Conservation (phyloP, 352 stramenopile species). For the Globisporangium splendens region DNA sequence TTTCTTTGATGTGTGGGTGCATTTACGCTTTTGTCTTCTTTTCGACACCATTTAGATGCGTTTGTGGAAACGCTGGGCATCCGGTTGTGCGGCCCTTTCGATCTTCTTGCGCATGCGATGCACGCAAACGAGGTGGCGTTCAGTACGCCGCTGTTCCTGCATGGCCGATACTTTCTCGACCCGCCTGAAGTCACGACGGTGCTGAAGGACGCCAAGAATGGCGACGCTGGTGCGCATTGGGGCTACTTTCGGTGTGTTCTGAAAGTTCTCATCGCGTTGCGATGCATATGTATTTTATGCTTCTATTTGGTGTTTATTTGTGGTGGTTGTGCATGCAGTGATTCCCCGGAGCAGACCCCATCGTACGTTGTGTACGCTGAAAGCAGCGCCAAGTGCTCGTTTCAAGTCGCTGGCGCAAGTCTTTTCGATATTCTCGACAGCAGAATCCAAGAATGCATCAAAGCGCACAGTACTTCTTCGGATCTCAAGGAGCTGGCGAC, state of each 20-base stretch:
- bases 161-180: slow-evolving; percentile 49
- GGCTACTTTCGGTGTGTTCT: slow-evolving; percentile 42
- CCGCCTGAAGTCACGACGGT: slow-evolving; percentile 49
- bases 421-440: slow-evolving; percentile 40
- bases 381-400: slow-evolving; percentile 26
- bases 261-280: background rate
- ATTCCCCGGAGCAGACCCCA: slow-evolving; percentile 35
- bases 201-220: slow-evolving; percentile 15
- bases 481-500: background rate
- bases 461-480: background rate
- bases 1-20: slow-evolving; percentile 6
- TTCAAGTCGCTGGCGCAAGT: slow-evolving; percentile 29
- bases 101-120: slow-evolving; percentile 25
- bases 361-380: slow-evolving; percentile 34
- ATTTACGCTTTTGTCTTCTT: no score
- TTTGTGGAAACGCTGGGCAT: slow-evolving; percentile 42
- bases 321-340: slow-evolving; percentile 17
- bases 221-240: slow-evolving; percentile 31
- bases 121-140: slow-evolving; percentile 17
- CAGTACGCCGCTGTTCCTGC: slow-evolving; percentile 42
- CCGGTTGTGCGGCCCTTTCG: slow-evolving; percentile 44
- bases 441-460: background rate
- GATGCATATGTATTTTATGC: background rate
- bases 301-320: no score
- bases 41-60: no score